Conservation (phyloP, 2,329 filamentous ascomycete genomes). For the Penicillium italicum region DNA sequence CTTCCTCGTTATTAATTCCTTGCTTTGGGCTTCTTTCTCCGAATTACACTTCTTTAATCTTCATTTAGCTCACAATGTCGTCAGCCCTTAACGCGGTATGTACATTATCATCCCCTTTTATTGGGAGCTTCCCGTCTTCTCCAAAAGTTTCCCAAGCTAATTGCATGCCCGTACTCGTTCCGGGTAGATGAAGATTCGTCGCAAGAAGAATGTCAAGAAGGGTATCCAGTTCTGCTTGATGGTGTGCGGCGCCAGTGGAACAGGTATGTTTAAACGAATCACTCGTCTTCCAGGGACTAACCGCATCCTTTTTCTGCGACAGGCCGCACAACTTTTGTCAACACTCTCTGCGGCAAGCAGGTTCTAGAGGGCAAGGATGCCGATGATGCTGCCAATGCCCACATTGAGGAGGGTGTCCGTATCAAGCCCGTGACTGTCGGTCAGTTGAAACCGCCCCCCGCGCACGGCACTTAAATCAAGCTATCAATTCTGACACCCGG, state of each 20-base stretch:
- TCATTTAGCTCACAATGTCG: constrained; percentile 46
- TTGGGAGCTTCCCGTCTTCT: constrained; percentile 17
- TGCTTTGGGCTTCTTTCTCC: constrained; percentile 20
- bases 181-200: constrained; percentile 83
- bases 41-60: constrained; percentile 19
- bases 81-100: constrained; percentile 54
- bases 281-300: neutral
- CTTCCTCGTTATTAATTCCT: constrained; percentile 18
- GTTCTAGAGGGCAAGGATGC: constrained; percentile 89
- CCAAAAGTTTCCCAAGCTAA: constrained; percentile 20
- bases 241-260: constrained; percentile 98
- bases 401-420: constrained; percentile 93
- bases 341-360: constrained; percentile 94
- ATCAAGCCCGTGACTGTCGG: constrained; percentile 98
- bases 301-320: constrained; percentile 7
- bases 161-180: constrained; percentile 20
- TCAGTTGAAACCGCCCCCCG: constrained; percentile 48
- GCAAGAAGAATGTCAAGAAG: constrained; percentile 99
- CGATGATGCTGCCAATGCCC: constrained; percentile 82
- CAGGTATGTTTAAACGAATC: constrained; percentile 58
- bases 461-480: neutral
- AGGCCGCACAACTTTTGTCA: constrained; percentile 99
- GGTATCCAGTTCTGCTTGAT: constrained; percentile 99
- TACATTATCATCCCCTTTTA: constrained; percentile 28
- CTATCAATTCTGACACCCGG: constrained; percentile 31